These are phyloP conservation scores for Serendipita vermifera DNA, from an alignment of 768 basidiomycete species.

Conservation along the genomic window DNA sequence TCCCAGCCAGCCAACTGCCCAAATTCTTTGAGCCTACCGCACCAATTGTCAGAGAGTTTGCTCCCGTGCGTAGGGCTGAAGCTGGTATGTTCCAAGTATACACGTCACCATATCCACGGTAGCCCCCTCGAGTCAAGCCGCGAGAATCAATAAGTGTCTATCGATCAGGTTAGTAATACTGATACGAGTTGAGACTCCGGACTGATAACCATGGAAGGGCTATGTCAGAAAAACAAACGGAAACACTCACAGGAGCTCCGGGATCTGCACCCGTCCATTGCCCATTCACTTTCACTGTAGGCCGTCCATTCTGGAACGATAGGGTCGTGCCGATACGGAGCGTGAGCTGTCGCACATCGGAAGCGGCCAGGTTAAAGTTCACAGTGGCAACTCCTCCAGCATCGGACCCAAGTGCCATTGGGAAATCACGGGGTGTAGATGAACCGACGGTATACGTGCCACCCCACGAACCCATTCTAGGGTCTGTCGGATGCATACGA, in stretches of 20 bases:
- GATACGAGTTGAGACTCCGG: too few species aligned
- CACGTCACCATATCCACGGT: neutral
- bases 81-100: slow-evolving; percentile 5
- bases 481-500: slow-evolving; percentile 37
- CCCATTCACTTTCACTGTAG: slow-evolving; percentile 32
- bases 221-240: neutral
- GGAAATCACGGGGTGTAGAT: slow-evolving; percentile 28
- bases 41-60: neutral
- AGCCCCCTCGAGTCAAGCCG: neutral
- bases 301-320: slow-evolving; percentile 37
- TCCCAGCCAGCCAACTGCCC: neutral
- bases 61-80: neutral
- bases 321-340: slow-evolving; percentile 35
- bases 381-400: slow-evolving; percentile 36
- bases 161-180: too few species aligned
- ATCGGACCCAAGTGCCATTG: slow-evolving; percentile 36
- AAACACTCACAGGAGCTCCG: neutral
- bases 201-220: too few species aligned
- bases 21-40: neutral
- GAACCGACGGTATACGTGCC: slow-evolving; percentile 35
- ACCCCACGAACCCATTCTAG: slow-evolving; percentile 35
- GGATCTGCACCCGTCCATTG: slow-evolving; percentile 2
- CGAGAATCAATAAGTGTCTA: neutral
- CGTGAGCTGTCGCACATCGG: slow-evolving; percentile 25
- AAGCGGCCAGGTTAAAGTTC: slow-evolving; percentile 12